Evolutionary conservation across 345 rosid species (phyloP).

Genomic region (Odontarrhena argentea): DNA sequence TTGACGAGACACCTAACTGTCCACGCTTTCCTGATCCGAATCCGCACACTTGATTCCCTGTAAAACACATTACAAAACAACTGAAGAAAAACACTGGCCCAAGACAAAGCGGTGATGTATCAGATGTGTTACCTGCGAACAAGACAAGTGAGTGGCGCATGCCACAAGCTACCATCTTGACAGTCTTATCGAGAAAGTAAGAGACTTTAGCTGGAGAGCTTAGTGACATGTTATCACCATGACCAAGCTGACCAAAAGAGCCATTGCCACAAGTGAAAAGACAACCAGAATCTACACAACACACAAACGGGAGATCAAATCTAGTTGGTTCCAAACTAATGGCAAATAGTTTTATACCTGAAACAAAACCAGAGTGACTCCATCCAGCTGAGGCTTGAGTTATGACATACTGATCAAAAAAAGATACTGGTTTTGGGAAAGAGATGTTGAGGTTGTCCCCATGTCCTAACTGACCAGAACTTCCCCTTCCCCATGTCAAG

Average conservation of each 20-base stretch:
- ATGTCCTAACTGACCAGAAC: constrained; percentile 89
- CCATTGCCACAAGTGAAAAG: constrained; percentile 91
- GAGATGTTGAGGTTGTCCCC: constrained; percentile 53
- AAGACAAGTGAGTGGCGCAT: constrained; percentile 94
- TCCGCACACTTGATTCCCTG: constrained; percentile 58
- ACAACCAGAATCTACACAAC: constrained; percentile 51
- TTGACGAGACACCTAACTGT: constrained; percentile 64
- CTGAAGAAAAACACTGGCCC: background rate
- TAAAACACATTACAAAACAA: constrained; percentile 31
- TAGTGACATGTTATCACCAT: constrained; percentile 62
- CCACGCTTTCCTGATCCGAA: constrained; percentile 91
- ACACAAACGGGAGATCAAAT: background rate
- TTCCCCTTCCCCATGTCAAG: constrained; percentile 92
- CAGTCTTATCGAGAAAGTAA: constrained; percentile 55
- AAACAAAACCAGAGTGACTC: constrained; percentile 85
- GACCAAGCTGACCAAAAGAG: constrained; percentile 95
- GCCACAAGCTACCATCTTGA: constrained; percentile 75
- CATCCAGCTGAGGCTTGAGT: constrained; percentile 83
- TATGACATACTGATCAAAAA: constrained; percentile 45
- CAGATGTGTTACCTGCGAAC: constrained; percentile 56
- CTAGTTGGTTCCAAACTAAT: background rate
- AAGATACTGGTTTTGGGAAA: constrained; percentile 52
- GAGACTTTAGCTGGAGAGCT: constrained; percentile 61
- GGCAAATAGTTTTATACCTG: constrained; percentile 51
- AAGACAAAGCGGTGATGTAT: background rate